Percentiles rank a stretch among this genome's conserved stretches.
Evolutionary conservation across 129 eudicot species (phyloP).

Genomic region (Flaveria sonorensis): DNA sequence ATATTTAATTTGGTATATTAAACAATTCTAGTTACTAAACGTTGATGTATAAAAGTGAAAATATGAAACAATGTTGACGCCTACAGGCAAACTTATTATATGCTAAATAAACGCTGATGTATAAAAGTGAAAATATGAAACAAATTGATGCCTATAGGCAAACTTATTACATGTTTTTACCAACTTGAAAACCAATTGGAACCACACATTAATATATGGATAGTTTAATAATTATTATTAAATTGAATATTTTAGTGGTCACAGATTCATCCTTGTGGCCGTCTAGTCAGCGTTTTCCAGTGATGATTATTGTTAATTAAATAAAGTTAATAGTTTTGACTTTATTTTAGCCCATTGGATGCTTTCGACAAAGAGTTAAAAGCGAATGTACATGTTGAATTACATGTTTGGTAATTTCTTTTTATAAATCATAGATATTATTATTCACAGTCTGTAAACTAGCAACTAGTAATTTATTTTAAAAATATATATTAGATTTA

Average conservation of each 20-base stretch:
- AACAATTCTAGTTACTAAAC: not conserved
- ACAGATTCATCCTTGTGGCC: constrained; percentile 35
- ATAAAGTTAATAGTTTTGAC: not conserved
- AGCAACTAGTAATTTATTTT: too few species aligned
- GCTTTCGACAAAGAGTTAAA: not conserved
- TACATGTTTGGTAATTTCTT: not conserved
- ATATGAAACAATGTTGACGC: not conserved
- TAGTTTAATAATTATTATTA: constrained; percentile 7
- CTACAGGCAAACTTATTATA: not conserved
- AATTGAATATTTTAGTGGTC: constrained; percentile 30
- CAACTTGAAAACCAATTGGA: not conserved
- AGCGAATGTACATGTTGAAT: not conserved
- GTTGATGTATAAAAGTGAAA: constrained; percentile 4
- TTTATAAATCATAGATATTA: too few species aligned
- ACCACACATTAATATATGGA: constrained; percentile 29
- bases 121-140: not conserved
- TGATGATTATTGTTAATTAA: constrained; percentile 23
- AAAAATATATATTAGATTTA: too few species aligned
- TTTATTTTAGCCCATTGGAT: constrained; percentile 4
- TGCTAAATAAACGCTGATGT: not conserved
- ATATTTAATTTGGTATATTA: not conserved
- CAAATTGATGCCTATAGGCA: constrained; percentile 7
- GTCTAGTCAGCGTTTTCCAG: constrained; percentile 32
- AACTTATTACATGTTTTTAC: not conserved
- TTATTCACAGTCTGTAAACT: not conserved